Evolutionary conservation across 441 rosid species (phyloP).

Genomic region (Erodium moschatum): DNA sequence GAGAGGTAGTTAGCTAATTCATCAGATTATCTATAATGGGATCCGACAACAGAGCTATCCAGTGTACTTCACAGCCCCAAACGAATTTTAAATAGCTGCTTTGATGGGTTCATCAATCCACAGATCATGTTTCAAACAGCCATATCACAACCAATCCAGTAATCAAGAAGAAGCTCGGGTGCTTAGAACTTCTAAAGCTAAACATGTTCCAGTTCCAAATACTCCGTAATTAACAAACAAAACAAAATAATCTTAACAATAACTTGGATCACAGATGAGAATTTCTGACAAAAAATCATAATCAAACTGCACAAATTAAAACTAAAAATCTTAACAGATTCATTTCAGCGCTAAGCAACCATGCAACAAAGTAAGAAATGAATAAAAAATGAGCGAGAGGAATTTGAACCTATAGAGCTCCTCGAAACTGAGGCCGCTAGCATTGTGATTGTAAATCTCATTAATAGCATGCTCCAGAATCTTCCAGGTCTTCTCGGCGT

Average conservation of each 20-base stretch:
- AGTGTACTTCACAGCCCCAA: background rate
- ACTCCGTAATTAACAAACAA: background rate
- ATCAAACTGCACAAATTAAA: background rate
- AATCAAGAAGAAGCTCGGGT: background rate
- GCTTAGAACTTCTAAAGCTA: background rate
- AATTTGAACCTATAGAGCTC: conserved; percentile 61
- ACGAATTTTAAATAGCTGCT: background rate
- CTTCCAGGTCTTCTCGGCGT: conserved; percentile 92
- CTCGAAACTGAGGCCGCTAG: conserved; percentile 92
- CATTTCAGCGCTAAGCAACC: background rate
- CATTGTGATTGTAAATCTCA: conserved; percentile 81
- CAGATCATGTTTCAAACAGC: background rate
- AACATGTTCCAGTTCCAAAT: background rate
- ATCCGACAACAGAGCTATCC: background rate
- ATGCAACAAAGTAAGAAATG: background rate
- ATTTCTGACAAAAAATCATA: background rate
- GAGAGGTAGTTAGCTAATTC: background rate
- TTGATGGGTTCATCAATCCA: background rate
- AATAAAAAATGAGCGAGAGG: background rate
- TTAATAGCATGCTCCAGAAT: conserved; percentile 87
- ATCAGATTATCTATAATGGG: background rate
- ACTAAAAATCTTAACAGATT: background rate
- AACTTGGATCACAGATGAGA: background rate
- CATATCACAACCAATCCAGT: background rate
- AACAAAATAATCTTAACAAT: background rate